Evolutionary conservation across 306 rosid genomes (phyloP), one percentile per base, ranked within the genome.

Genomic region (Cicer arietinum): DNA sequence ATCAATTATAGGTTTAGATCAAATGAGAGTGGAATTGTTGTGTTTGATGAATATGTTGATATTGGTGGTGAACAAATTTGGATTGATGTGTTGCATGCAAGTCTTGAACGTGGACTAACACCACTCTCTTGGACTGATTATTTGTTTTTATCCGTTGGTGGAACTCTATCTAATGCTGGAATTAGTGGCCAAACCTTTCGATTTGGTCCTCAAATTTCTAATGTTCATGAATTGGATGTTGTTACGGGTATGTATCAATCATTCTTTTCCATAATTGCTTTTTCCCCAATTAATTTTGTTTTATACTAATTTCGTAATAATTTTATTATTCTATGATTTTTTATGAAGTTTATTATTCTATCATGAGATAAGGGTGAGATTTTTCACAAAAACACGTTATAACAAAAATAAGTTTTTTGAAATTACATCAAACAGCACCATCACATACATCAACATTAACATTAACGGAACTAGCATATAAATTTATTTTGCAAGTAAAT

Each of bases 121-220:
- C 98, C 97, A 0, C 82, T 83, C 1, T 86, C 97, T 4, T 95
- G 96, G 99, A 88, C 93, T 17, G 97, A 95, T 40, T 95, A 92
- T 44, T 82, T 95, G 82, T 78, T 62, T 69, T 44, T 95, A 20
- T 89, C 88, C 1, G 92, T 90, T 20, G 98, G 95, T 8, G 98
- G 98, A 16, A 94, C 97, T 3, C 88, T 94, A 64, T 91, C 95
- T 13, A 91, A 91, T 52, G 98, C 98, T 10, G 97, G 98, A 8
- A 87, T 94, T 3, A 87, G 98, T 47, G 98, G 98, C n/a, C 98
- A 91, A 54, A 53, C 92, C 11, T 90, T 90, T 58, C 85, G 84
- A 1, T 80, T 80, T 43, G 97, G 98, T 35, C 98, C 98, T 77
- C 98, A 94, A 12, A 86, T 89, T 69, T 84, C 77, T 77, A 92